Evolutionary conservation across 805 yeast genomes (phyloP).

Genomic region (Danielozyma ontarioensis): DNA sequence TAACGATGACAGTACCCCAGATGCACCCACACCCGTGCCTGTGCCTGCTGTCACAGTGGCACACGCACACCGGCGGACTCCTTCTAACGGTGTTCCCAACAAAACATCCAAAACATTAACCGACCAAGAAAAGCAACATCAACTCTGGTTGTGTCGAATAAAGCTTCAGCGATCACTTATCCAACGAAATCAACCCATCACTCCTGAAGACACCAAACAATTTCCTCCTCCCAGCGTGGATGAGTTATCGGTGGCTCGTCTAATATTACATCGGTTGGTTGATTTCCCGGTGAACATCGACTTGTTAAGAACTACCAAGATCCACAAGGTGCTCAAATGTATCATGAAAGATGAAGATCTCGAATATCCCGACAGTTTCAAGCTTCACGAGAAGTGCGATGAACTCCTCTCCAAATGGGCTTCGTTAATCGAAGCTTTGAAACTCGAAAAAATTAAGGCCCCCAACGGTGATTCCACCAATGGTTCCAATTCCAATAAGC

Average conservation of each 20-base stretch:
- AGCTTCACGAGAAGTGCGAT: constrained; percentile 41
- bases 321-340: constrained; percentile 50
- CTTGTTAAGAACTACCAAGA: constrained; percentile 39
- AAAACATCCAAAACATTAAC: constrained; percentile 14
- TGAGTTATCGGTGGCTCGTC: constrained; percentile 37
- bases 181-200: constrained; percentile 38
- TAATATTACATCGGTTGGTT: constrained; percentile 35
- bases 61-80: neutral
- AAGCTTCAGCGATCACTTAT: constrained; percentile 45
- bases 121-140: constrained; percentile 40
- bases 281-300: constrained; percentile 38
- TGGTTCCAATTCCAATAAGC: neutral
- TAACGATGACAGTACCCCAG: neutral
- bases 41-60: neutral
- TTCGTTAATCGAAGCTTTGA: constrained; percentile 28
- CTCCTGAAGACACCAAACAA: constrained; percentile 30
- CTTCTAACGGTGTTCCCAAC: neutral
- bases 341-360: constrained; percentile 36
- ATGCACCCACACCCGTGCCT: too few species aligned
- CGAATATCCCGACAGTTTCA: constrained; percentile 39
- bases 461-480: constrained; percentile 1
- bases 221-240: constrained; percentile 39
- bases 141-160: constrained; percentile 44
- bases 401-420: constrained; percentile 41
- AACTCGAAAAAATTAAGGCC: constrained; percentile 20